Evolutionary conservation across 1,284 basidiomycete species (phyloP), one percentile per base, ranked within the genome.

Genomic region (Papiliotrema laurentii): DNA sequence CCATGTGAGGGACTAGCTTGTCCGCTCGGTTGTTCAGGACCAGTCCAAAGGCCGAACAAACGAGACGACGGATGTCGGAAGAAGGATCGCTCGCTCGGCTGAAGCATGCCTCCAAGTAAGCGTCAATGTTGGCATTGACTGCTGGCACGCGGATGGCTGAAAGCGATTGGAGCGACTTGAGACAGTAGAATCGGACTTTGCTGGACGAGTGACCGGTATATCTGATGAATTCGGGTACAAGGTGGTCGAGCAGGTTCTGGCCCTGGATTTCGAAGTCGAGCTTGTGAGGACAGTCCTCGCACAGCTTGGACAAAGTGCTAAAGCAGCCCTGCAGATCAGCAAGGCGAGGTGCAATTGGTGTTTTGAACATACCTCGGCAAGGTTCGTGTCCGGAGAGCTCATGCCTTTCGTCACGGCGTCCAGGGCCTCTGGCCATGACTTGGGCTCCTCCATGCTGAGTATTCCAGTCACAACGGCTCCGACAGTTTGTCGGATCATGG

Each of bases 1-100:
- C 76, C 82, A 99, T 89, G 72, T 97, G 90, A 1, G 96, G 96
- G 76, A 97, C 85, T 53, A 99, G 83, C 74, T 96, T 96, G 73
- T 97, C 93, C 2, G 96, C 90, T 6, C 92, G 83, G 24, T 87
- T 86, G 33, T 90, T 88, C 45, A 98, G 83, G 38, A 98, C 85
- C 31, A 94, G 79, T 13, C 97, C 93, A 44, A 99, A 84, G 4
- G 92, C 89, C 66, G 96, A 89, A 75, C 96, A 99, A 50, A 99
- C 94, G 66, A 90, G 88, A 59, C 90, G 86, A 45, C 94, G 88
- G 44, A 98, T 90, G 27, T 86, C 84, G n/a, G 89, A 80, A 60
- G 90, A 87, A 31, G 90, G 85, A 75, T 98, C 96, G 2, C 88
- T 87, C 25, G 96, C 94, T 51, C 89, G 84, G 69, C 89, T 87